These are phyloP conservation scores for Schizosaccharomyces octosporus DNA, from an alignment of 805 yeast species.

Conservation along the genomic window DNA sequence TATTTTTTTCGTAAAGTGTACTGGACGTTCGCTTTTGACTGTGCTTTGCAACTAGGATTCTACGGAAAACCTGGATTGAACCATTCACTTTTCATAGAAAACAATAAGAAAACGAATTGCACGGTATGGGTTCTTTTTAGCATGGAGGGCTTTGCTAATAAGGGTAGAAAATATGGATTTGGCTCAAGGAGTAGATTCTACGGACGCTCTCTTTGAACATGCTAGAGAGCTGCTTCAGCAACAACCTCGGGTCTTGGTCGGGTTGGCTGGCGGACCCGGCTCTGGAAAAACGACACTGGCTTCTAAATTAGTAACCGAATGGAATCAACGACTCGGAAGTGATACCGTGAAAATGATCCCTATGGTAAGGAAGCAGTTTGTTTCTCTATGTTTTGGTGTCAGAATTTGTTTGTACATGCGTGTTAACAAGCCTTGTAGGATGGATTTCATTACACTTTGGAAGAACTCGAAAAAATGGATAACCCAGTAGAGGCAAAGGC, in stretches of 20 bases:
- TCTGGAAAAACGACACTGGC: not conserved
- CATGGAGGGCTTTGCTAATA: not conserved
- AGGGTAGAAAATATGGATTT: not conserved
- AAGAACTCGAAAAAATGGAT: constrained; percentile 22
- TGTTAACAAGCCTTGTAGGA: constrained; percentile 18
- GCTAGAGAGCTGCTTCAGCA: not conserved
- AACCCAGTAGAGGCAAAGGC: constrained; percentile 33
- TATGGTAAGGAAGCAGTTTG: not conserved
- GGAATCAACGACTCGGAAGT: not conserved
- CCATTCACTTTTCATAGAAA: too few relatives aligned
- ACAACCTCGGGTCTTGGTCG: not conserved
- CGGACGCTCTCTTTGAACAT: not conserved
- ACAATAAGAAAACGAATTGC: too few relatives aligned
- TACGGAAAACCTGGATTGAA: too few relatives aligned
- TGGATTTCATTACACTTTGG: constrained; percentile 44
- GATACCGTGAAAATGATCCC: not conserved
- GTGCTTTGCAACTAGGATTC: too few relatives aligned
- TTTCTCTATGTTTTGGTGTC: too few relatives aligned
- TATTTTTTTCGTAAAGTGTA: too few relatives aligned
- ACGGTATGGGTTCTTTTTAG: too few relatives aligned
- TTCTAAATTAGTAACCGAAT: not conserved
- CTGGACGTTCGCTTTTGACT: too few relatives aligned
- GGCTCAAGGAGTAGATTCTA: not conserved
- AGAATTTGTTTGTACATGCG: not conserved
- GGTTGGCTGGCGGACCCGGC: constrained; percentile 1